These are phyloP conservation scores for Mucuna pruriens DNA, from an alignment of 306 rosid species.

Conservation along the genomic window DNA sequence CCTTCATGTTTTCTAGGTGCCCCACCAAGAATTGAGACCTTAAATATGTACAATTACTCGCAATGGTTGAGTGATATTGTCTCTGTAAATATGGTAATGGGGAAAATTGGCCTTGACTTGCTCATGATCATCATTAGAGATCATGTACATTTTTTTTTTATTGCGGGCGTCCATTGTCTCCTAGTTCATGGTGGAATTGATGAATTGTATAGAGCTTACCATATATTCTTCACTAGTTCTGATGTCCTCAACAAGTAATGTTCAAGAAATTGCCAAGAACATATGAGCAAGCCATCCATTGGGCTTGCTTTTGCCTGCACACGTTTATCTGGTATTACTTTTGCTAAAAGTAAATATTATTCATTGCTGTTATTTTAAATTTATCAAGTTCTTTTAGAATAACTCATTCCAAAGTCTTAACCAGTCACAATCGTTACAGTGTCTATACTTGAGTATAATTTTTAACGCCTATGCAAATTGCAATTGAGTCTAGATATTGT, in stretches of 20 bases:
- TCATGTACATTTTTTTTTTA: constrained; percentile 9
- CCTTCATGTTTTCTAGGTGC: constrained; percentile 18
- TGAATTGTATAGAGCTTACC: constrained; percentile 34
- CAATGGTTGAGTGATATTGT: constrained; percentile 22
- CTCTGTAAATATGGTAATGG: constrained; percentile 41
- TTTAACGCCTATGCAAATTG: neutral
- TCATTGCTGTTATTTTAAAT: neutral
- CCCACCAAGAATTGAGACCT: constrained; percentile 17
- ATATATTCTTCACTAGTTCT: neutral
- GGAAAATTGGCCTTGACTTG: constrained; percentile 25
- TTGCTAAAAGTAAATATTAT: neutral
- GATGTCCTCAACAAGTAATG: constrained; percentile 3
- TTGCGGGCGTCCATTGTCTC: constrained; percentile 15
- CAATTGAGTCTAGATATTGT: neutral
- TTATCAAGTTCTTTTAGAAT: neutral
- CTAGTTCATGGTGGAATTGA: constrained; percentile 28
- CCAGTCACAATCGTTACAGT: neutral
- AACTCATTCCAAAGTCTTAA: neutral
- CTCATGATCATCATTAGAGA: constrained; percentile 29
- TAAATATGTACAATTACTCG: constrained; percentile 11
- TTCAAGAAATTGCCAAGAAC: constrained; percentile 2
- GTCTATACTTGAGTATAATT: neutral
- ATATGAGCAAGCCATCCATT: neutral
- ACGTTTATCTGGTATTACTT: neutral
- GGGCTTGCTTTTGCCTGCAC: neutral